Evolutionary conservation across 2,329 filamentous ascomycete genomes (phyloP).

Genomic region (Colletotrichum cuscutae): DNA sequence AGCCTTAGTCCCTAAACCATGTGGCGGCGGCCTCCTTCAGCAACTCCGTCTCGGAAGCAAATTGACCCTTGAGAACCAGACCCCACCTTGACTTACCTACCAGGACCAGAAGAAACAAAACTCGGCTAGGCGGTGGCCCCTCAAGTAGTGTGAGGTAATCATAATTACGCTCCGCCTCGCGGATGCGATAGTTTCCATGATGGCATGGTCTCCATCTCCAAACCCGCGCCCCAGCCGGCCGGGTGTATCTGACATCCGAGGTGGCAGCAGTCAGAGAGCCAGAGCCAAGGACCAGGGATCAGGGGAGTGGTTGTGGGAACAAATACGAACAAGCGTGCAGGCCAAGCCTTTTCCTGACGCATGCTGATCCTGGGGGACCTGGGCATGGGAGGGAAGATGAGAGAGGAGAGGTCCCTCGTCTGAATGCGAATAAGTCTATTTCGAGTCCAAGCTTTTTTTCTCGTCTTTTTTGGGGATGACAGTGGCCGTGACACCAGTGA

Average conservation of each 20-base stretch:
- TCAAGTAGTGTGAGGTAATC: background rate
- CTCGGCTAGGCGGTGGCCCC: background rate
- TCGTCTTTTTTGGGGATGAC: too few relatives aligned
- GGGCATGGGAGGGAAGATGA: background rate
- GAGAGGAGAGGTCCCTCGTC: background rate
- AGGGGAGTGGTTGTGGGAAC: background rate
- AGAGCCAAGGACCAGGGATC: background rate
- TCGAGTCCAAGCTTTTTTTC: background rate
- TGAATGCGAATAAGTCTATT: background rate
- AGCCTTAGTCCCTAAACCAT: background rate
- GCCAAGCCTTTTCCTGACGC: background rate
- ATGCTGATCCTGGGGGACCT: background rate
- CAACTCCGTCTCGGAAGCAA: background rate
- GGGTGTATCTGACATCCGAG: slow-evolving; percentile 30
- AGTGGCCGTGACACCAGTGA: too few relatives aligned
- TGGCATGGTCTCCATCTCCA: background rate
- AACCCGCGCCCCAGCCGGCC: background rate
- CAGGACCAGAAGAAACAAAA: background rate
- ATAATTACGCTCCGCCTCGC: slow-evolving; percentile 10
- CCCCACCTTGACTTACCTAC: background rate
- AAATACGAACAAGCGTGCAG: background rate
- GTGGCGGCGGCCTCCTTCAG: background rate
- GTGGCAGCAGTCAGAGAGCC: background rate
- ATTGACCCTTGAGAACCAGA: background rate
- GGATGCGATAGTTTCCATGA: slow-evolving; percentile 1